Percentiles rank a stretch among this genome's conserved stretches.
Conservation (phyloP, 2,329 filamentous ascomycete species). For the Biscogniauxia marginata region DNA sequence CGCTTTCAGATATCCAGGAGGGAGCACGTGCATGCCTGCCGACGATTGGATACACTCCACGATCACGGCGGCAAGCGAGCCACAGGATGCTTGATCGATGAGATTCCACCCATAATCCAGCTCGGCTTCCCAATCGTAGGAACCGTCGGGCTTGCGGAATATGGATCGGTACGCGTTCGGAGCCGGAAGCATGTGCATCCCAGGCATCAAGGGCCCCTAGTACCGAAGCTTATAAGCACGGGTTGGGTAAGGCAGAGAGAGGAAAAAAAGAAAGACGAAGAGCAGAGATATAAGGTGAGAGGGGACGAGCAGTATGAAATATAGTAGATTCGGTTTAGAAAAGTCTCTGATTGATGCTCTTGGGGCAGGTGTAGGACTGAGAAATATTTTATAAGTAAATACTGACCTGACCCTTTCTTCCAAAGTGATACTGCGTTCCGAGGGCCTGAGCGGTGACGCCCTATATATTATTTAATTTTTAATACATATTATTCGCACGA, state of each 20-base stretch:
- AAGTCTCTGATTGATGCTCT: no score
- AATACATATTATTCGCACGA: no score
- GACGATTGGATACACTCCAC: conserved; percentile 60
- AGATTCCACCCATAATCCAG: conserved; percentile 61
- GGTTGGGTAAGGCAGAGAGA: no score
- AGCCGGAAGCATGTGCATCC: conserved; percentile 55
- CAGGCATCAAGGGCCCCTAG: conserved; percentile 52
- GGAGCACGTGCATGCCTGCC: conserved; percentile 60
- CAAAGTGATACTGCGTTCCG: conserved; percentile 55
- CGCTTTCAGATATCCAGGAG: conserved; percentile 55
- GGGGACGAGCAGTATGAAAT: no score
- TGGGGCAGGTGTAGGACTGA: no score
- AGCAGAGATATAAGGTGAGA: no score
- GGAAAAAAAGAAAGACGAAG: no score
- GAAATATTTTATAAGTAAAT: no score
- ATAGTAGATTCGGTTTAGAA: no score
- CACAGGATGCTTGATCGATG: conserved; percentile 58
- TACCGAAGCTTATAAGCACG: no score
- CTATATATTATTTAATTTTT: background rate
- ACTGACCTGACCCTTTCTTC: conserved; percentile 49
- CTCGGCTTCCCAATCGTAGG: conserved; percentile 65
- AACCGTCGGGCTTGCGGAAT: conserved; percentile 58
- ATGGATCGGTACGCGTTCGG: conserved; percentile 61
- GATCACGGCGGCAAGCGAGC: conserved; percentile 63
- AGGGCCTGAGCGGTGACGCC: conserved; percentile 57